These are phyloP conservation scores for Marasmius fiardii DNA, from an alignment of 1,284 basidiomycete species.

Conservation along the genomic window DNA sequence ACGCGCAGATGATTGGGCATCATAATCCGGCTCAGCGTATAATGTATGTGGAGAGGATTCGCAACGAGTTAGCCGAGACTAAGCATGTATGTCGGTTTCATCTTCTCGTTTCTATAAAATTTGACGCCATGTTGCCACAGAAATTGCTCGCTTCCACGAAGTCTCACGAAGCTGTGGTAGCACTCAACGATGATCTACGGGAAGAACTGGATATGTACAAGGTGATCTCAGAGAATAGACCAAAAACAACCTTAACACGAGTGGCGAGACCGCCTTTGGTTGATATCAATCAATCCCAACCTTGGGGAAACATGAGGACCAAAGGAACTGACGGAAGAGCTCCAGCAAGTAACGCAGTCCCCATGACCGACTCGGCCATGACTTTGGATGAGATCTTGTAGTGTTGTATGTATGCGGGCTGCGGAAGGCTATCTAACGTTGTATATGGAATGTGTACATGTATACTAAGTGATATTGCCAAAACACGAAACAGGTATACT, in stretches of 20 bases:
- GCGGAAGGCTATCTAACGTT: too few species aligned
- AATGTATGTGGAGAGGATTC: constrained; percentile 69
- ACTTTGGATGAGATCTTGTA: constrained; percentile 55
- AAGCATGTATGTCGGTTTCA: constrained; percentile 52
- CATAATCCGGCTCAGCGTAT: constrained; percentile 73
- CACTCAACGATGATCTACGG: constrained; percentile 49
- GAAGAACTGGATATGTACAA: constrained; percentile 70
- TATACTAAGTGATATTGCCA: too few species aligned
- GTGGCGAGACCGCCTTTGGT: constrained; percentile 54
- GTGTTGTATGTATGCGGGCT: constrained; percentile 1
- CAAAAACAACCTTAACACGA: constrained; percentile 60
- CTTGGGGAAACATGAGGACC: constrained; percentile 16
- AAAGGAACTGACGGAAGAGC: too few species aligned
- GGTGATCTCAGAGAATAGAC: constrained; percentile 52
- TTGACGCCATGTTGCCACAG: constrained; percentile 30
- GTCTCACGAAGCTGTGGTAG: constrained; percentile 49
- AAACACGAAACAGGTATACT: too few species aligned
- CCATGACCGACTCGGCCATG: constrained; percentile 43
- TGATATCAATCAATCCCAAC: constrained; percentile 39
- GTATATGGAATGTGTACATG: background rate
- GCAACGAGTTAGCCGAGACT: constrained; percentile 63
- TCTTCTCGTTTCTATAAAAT: constrained; percentile 3
- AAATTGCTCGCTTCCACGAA: constrained; percentile 50
- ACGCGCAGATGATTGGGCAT: constrained; percentile 74
- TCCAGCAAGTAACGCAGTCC: constrained; percentile 20